Base-by-base conservation (phyloP, 2,329 filamentous ascomycete species). In the Grosmannia huntii region DNA sequence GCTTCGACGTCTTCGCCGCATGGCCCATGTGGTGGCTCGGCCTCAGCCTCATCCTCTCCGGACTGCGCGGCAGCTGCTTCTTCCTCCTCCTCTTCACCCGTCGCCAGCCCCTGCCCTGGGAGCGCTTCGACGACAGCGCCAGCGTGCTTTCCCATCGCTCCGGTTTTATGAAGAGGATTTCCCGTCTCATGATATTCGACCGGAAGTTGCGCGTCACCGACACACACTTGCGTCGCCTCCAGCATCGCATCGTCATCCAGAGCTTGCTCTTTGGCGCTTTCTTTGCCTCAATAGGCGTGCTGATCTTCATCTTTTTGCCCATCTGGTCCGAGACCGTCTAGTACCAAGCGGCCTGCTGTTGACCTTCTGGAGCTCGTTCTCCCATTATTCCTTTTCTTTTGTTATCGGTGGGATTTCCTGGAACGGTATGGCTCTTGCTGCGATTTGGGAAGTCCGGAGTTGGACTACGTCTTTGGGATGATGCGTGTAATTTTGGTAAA, bases 11-110 rank as follows among this genome's bases (percentile, higher is more conserved):
- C 9, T 70, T 75, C 44, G 72, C 68, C 0, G 67, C 72, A 10
- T 76, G 74, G 72, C 74, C 74, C 19, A 64, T 77, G 62, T 77
- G 75, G 75, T 72, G 70, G 64, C 60, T 75, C 4, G 75, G 75
- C 19, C 62, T 74, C 59, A 72, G 69, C 5, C 64, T 77, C 3
- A 66, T 76, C 27, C 64, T 77, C 23, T 72, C 72, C 0, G 75
- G 75, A n/a, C 60, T 76, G 19, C 66, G 75, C 44, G 75, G 75
- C 2, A 72, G 70, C 57, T 77, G 75, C 63, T 77, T 77, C 65
- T 76, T 77, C 60, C 64, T 77, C 51, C 64, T 77, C 57, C 69
- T 77, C 25, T 75, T 77, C 62, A 72, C 71, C 10, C 68, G 73
- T 41, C 68, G 75, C 41, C 75, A 76, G 64, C 68, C 71, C 3